phyloP scores from a whole-genome alignment of 257 asterid genomes.

The Petunia axillaris region DNA sequence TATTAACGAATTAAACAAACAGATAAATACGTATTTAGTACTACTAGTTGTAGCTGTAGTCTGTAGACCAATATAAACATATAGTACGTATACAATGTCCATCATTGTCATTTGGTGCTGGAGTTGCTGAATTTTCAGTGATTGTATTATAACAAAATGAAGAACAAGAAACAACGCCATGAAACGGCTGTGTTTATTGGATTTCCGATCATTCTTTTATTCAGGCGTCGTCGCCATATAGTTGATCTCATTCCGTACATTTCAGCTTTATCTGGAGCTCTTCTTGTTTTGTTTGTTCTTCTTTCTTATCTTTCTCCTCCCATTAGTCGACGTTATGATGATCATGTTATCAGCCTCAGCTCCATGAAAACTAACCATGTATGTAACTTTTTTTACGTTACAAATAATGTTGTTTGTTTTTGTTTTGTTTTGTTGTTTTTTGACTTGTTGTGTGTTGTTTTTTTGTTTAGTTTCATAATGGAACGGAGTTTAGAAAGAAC shows the following conservation, averaged over 20 bases:
- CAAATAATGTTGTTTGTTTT: neutral
- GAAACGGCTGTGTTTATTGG: slow-evolving; percentile 32
- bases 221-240: slow-evolving; percentile 51
- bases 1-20: neutral
- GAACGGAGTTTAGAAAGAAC: slow-evolving; percentile 35
- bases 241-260: slow-evolving; percentile 46
- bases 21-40: neutral
- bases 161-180: slow-evolving; percentile 43
- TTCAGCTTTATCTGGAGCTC: slow-evolving; percentile 44
- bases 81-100: neutral
- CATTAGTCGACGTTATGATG: slow-evolving; percentile 24
- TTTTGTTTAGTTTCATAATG: slow-evolving; percentile 38
- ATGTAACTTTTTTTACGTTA: neutral
- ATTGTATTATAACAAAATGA: slow-evolving; percentile 30
- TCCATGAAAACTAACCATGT: slow-evolving; percentile 27
- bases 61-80: too few species aligned
- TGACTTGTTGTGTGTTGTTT: neutral
- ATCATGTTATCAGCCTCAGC: slow-evolving; percentile 29
- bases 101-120: neutral
- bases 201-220: slow-evolving; percentile 42
- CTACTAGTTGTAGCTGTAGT: neutral
- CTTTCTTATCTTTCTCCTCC: slow-evolving; percentile 43
- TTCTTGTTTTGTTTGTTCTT: slow-evolving; percentile 47
- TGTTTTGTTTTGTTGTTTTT: neutral
- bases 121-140: neutral